Evolutionary conservation across 2,329 filamentous ascomycete genomes (phyloP).

Genomic region (Talaromyces sp.): DNA sequence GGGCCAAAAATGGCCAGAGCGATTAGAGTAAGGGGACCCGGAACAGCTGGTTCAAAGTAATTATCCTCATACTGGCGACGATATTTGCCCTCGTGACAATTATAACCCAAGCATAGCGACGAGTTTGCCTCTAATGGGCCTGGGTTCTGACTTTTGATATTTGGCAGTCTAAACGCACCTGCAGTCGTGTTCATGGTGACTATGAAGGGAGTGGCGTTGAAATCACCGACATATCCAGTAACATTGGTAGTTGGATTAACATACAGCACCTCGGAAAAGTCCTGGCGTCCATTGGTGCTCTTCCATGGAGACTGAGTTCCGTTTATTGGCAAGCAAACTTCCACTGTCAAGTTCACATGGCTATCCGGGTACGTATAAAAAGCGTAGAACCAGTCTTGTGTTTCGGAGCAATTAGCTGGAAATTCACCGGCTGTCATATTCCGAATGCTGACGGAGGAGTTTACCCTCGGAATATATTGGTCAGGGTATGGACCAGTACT

Average conservation of each 20-base stretch:
- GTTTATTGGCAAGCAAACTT: conserved; percentile 24
- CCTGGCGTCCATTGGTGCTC: conserved; percentile 21
- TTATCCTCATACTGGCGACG: neutral
- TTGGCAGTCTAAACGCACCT: conserved; percentile 30
- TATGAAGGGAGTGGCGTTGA: conserved; percentile 11
- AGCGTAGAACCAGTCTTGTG: conserved; percentile 16
- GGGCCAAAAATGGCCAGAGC: conserved; percentile 11
- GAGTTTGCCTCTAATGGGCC: conserved; percentile 9
- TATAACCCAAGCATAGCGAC: neutral
- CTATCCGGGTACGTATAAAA: conserved; percentile 12
- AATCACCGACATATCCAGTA: neutral
- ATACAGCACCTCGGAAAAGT: conserved; percentile 26
- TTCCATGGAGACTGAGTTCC: conserved; percentile 21
- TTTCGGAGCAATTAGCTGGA: conserved; percentile 17
- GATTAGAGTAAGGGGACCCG: conserved; percentile 10
- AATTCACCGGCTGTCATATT: conserved; percentile 15
- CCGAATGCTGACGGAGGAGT: conserved; percentile 18
- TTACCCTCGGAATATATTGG: conserved; percentile 26
- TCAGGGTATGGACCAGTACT: conserved; percentile 20
- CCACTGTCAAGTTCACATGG: conserved; percentile 2
- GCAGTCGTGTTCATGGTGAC: conserved; percentile 24
- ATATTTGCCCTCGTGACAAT: neutral
- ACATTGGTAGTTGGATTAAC: conserved; percentile 16
- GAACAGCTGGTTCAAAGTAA: neutral
- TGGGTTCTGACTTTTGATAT: conserved; percentile 16